Conservation (phyloP, 108 stramenopile genomes). For the Nitzschia sp. region DNA sequence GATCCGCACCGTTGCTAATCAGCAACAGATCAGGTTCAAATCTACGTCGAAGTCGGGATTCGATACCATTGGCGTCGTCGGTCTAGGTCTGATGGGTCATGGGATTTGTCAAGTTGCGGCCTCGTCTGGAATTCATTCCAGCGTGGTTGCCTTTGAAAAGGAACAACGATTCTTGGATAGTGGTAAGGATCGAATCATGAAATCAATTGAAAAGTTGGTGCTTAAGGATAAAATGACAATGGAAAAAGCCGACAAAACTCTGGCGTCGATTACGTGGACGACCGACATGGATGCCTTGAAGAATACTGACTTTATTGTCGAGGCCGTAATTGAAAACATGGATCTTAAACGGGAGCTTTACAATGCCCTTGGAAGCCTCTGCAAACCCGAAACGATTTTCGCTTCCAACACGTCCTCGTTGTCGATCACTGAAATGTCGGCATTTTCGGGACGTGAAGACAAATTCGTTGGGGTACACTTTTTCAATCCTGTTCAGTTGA, state of each 20-base stretch:
- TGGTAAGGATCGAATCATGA: constrained; percentile 74
- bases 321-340: constrained; percentile 96
- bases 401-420: constrained; percentile 95
- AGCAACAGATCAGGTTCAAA: constrained; percentile 2
- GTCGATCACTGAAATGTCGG: constrained; percentile 89
- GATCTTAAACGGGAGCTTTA: constrained; percentile 90
- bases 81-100: constrained; percentile 99
- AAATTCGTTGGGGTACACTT: constrained; percentile 98
- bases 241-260: constrained; percentile 54
- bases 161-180: constrained; percentile 73
- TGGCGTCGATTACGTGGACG: constrained; percentile 80
- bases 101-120: constrained; percentile 94
- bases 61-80: constrained; percentile 90
- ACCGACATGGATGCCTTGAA: constrained; percentile 73
- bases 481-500: constrained; percentile 96
- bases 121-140: constrained; percentile 68
- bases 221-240: constrained; percentile 72
- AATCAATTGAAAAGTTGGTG: constrained; percentile 77
- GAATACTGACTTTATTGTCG: constrained; percentile 90
- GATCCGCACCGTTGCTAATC: neutral
- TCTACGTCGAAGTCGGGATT: constrained; percentile 45
- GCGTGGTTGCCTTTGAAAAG: constrained; percentile 81
- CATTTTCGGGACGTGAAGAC: constrained; percentile 86
- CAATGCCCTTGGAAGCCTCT: constrained; percentile 69
- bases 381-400: constrained; percentile 88